A percentile compares a stretch with the other conserved stretches of the same genome.
Conservation (phyloP, 1,284 basidiomycete genomes). For the Hortiboletus rubellus region DNA sequence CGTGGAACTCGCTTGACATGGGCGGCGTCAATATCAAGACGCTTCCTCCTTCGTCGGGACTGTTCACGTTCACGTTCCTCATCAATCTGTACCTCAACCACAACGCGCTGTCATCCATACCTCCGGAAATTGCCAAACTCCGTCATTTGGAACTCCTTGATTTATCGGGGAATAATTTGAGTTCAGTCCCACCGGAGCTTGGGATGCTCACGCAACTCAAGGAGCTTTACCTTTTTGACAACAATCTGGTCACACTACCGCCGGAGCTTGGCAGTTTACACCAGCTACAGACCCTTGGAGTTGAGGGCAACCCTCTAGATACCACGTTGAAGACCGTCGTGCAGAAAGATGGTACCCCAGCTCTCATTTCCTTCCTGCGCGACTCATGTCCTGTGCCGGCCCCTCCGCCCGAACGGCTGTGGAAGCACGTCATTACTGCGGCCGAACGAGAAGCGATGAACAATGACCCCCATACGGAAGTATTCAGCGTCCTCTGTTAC, state of each 20-base stretch:
- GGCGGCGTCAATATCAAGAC: slow-evolving; percentile 94
- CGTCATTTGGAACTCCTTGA: slow-evolving; percentile 90
- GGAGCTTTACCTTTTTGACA: slow-evolving; percentile 96
- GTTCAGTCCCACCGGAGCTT: slow-evolving; percentile 81
- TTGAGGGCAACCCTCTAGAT: slow-evolving; percentile 96
- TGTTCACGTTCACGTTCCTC: slow-evolving; percentile 93
- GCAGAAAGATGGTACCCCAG: slow-evolving; percentile 91
- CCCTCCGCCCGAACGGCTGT: slow-evolving; percentile 82
- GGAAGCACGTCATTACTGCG: slow-evolving; percentile 76
- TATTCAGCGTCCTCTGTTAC: slow-evolving; percentile 85
- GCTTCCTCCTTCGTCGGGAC: slow-evolving; percentile 76
- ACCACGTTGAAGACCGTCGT: slow-evolving; percentile 75
- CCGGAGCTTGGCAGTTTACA: slow-evolving; percentile 89
- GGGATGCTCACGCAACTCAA: slow-evolving; percentile 90
- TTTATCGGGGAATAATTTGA: slow-evolving; percentile 87
- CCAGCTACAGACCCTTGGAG: slow-evolving; percentile 90
- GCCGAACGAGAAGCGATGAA: slow-evolving; percentile 61
- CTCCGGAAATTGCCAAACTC: slow-evolving; percentile 83
- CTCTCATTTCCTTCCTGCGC: slow-evolving; percentile 85
- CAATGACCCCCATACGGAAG: slow-evolving; percentile 61
- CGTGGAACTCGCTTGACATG: slow-evolving; percentile 95
- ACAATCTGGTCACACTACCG: slow-evolving; percentile 83
- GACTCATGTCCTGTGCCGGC: slow-evolving; percentile 84
- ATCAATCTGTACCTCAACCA: slow-evolving; percentile 97
- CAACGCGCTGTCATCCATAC: slow-evolving; percentile 82